Conservation (phyloP, 139 green algal genomes). For the Chlorella sorokiniana region DNA sequence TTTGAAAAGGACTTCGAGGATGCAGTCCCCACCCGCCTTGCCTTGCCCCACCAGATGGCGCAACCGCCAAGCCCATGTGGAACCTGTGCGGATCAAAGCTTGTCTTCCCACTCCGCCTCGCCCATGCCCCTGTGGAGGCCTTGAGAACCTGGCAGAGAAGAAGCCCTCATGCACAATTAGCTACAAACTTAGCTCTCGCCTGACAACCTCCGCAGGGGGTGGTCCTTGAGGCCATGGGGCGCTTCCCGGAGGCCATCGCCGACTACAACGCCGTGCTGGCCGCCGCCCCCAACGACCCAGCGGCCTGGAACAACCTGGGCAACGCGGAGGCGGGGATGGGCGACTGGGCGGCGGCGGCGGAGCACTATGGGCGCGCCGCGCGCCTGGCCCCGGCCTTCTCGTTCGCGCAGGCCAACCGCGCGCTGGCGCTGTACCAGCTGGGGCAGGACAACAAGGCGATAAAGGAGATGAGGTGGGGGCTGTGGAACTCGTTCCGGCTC, state of each 20-base stretch:
- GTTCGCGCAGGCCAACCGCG: conserved; percentile 82
- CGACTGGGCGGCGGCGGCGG: conserved; percentile 25
- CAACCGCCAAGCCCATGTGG: background rate
- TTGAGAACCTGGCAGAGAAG: background rate
- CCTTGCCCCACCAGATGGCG: too few relatives aligned
- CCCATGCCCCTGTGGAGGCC: background rate
- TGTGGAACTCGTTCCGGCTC: background rate
- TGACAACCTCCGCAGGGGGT: conserved; percentile 63
- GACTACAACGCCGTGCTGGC: conserved; percentile 83
- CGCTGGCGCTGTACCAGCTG: conserved; percentile 75
- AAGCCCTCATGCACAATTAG: background rate
- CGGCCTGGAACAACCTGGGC: conserved; percentile 89
- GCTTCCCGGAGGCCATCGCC: conserved; percentile 73
- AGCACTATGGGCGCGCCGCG: conserved; percentile 68
- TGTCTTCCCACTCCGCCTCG: too few relatives aligned
- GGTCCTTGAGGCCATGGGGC: conserved; percentile 67
- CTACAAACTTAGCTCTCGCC: background rate
- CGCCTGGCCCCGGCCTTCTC: conserved; percentile 76
- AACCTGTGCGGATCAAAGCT: background rate
- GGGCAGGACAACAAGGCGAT: conserved; percentile 61
- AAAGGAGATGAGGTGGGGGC: conserved; percentile 68
- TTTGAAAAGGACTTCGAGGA: too few relatives aligned
- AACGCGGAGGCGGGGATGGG: conserved; percentile 54
- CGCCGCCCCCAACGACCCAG: conserved; percentile 70
- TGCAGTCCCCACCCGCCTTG: too few relatives aligned